phyloP scores from a whole-genome alignment of 768 basidiomycete genomes.

The Pleurotus citrinopileatus region DNA sequence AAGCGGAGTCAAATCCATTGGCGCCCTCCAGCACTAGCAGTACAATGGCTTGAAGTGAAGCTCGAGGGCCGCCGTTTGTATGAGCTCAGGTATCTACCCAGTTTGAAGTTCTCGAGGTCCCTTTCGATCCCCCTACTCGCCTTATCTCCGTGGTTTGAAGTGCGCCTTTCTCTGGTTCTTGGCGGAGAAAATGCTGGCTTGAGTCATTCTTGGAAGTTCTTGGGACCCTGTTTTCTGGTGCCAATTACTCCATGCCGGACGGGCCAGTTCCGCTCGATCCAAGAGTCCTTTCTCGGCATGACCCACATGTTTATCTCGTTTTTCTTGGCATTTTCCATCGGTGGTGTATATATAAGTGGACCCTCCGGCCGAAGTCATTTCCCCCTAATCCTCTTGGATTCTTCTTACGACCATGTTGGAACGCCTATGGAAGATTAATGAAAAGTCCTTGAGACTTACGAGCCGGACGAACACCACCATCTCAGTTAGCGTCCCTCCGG shows the following conservation, averaged over 20 bases:
- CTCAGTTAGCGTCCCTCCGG: not conserved
- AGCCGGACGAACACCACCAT: constrained; percentile 8
- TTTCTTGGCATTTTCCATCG: constrained; percentile 7
- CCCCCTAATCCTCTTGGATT: not conserved
- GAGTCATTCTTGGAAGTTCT: constrained; percentile 4
- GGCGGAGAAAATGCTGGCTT: not conserved
- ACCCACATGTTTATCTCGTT: not conserved
- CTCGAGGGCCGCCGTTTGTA: no score
- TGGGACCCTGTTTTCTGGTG: not conserved
- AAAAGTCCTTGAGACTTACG: constrained; percentile 3
- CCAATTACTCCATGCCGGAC: not conserved
- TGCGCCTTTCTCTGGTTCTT: not conserved
- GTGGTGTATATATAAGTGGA: constrained; percentile 5
- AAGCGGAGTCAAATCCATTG: no score
- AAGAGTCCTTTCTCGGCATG: constrained; percentile 9
- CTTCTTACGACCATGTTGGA: constrained; percentile 6
- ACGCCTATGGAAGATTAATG: constrained; percentile 8
- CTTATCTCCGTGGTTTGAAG: not conserved
- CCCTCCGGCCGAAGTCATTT: not conserved
- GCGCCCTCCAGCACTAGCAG: no score
- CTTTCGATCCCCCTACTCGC: no score
- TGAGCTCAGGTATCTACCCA: no score
- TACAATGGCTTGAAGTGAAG: no score
- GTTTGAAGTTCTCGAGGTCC: no score
- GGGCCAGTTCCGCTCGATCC: constrained; percentile 5